These are phyloP conservation scores for Alloteropsis semialata DNA, from an alignment of 176 grass and related monocot species.

Conservation along the genomic window DNA sequence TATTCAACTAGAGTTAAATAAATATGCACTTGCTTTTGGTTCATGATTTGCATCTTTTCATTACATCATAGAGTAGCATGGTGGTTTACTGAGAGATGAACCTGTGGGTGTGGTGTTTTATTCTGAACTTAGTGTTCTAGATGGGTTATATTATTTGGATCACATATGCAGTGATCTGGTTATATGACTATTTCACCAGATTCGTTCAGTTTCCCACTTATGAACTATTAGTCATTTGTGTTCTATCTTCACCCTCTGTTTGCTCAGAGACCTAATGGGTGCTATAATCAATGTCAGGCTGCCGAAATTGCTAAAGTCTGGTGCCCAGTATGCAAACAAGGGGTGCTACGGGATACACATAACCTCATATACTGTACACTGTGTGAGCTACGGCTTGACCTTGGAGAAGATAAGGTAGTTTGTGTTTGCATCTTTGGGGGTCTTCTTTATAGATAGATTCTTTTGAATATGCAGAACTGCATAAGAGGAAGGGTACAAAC, in stretches of 20 bases:
- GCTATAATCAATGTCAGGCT: constrained; percentile 36
- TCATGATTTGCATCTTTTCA: background rate
- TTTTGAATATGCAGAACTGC: background rate
- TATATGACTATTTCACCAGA: background rate
- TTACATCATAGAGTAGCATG: background rate
- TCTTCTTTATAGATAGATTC: background rate
- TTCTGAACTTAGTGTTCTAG: background rate
- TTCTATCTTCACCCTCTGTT: background rate
- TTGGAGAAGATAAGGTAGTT: constrained; percentile 79
- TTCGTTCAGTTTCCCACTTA: background rate
- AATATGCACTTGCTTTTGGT: background rate
- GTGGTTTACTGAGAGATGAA: background rate
- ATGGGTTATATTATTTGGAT: background rate
- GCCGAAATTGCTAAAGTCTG: constrained; percentile 52
- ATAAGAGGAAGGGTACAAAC: background rate
- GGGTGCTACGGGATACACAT: constrained; percentile 60
- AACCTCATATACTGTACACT: constrained; percentile 74
- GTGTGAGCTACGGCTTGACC: constrained; percentile 68
- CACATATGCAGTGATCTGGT: background rate
- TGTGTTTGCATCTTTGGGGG: constrained; percentile 11
- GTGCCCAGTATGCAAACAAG: constrained; percentile 87
- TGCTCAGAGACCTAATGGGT: constrained; percentile 20
- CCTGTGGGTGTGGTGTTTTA: background rate
- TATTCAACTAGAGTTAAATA: background rate
- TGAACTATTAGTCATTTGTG: background rate